Base-by-base conservation (phyloP, 805 yeast genomes). In the Saccharomycopsis guyanensis region DNA sequence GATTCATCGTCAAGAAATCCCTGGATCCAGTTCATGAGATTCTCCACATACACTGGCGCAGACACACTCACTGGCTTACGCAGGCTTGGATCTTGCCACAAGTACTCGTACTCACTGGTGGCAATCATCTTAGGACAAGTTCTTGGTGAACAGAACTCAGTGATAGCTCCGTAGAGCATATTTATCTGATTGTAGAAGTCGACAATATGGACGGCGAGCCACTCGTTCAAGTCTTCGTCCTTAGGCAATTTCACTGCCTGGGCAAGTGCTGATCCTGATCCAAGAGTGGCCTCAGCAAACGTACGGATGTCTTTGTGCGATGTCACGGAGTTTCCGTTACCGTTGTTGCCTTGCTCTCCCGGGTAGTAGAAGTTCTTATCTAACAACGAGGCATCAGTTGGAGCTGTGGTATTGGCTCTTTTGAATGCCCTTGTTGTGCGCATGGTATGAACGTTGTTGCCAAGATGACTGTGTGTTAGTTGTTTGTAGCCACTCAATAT, bases 91-190 rank as follows among this genome's bases (percentile, higher is more conserved):
- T 89, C 95, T 61, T 91, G 96, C 99, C 99, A 93, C 50, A 93
- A 71, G 59, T 93, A 93, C 64, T 93, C 98, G 60, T 88, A 91
- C 66, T 89, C 97, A 51, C 83, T 93, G 0, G 97, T 91, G 18
- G 99, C 99, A 47, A 86, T 89, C 99, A 93, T 93, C 49, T 93
- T 70, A 2, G 98, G 97, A 62, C 99, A 93, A 2, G 94, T 75
- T n/a, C 69, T 64, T 2, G 97, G 97, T 0, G 97, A 87, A 63
- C 99, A 93, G 59, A 93, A 89, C 65, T 88, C 96, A 1, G 97
- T 91, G 53, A 93, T 85, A 3, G 97, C 80, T 7, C 97, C 96
- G 57, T 93, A 91, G 5, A 91, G 69, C 98, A 91, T 93, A 65
- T 91, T 91, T 55, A 91, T 82, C 62, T 91, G 98, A 62, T 89